A percentile compares a stretch with the other conserved stretches of the same genome.
These are phyloP conservation scores for Diaporthe nobilis DNA, from an alignment of 2,329 filamentous ascomycete genomes.

Conservation along the genomic window DNA sequence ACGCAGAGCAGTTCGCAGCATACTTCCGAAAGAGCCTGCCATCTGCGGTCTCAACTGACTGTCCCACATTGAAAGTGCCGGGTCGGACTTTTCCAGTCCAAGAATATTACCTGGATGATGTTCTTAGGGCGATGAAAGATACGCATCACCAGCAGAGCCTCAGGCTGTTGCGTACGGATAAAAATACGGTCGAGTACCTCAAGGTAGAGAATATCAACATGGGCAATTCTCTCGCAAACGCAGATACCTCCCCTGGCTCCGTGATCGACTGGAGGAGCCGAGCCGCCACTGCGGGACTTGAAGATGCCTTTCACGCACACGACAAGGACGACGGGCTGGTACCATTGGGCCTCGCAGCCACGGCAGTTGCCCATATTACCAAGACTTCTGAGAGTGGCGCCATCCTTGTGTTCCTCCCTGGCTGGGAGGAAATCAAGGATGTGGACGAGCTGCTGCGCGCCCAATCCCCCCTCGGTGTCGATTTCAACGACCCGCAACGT, in stretches of 20 bases:
- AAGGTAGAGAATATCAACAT: not conserved
- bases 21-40: conserved; percentile 27
- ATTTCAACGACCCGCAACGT: conserved; percentile 55
- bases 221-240: too few relatives aligned
- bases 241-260: not conserved
- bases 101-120: conserved; percentile 33
- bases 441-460: conserved; percentile 54
- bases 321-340: conserved; percentile 44
- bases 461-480: conserved; percentile 51
- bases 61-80: conserved; percentile 35
- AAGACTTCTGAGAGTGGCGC: conserved; percentile 58
- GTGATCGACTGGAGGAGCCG: conserved; percentile 29
- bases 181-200: not conserved
- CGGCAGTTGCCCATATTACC: conserved; percentile 61
- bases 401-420: conserved; percentile 64
- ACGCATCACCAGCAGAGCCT: not conserved
- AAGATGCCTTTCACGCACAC: not conserved
- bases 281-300: not conserved
- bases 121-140: conserved; percentile 5
- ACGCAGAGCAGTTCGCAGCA: conserved; percentile 41
- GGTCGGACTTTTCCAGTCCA: conserved; percentile 38
- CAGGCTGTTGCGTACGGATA: not conserved
- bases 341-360: conserved; percentile 57
- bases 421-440: conserved; percentile 43
- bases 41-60: not conserved